These are phyloP conservation scores for Entophlyctis luteolus DNA, from an alignment of 192 early-diverging fungal species.

Conservation along the genomic window DNA sequence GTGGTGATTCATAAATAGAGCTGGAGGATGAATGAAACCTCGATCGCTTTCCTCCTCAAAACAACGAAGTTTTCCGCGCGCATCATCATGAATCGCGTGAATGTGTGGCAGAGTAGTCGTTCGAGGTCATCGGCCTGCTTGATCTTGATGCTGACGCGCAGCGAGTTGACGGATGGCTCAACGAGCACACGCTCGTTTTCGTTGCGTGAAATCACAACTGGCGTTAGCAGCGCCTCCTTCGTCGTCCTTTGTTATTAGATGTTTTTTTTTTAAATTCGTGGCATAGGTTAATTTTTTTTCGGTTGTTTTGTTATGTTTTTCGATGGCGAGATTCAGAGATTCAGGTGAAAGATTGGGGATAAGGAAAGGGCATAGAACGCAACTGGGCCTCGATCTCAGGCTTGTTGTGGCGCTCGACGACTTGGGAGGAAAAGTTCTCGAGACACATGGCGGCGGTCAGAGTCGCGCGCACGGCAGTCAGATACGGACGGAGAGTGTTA, in stretches of 20 bases:
- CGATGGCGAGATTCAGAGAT: no score
- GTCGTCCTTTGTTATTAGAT: constrained; percentile 43
- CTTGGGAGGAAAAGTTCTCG: constrained; percentile 96
- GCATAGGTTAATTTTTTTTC: no score
- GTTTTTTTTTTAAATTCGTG: not conserved
- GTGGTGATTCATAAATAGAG: not conserved
- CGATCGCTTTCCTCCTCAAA: constrained; percentile 82
- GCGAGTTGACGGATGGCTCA: constrained; percentile 87
- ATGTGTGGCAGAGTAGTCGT: constrained; percentile 88
- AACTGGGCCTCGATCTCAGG: constrained; percentile 92
- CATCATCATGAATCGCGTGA: constrained; percentile 96
- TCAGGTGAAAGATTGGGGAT: not conserved
- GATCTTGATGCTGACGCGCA: constrained; percentile 91
- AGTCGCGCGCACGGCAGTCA: constrained; percentile 88
- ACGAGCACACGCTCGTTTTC: constrained; percentile 91
- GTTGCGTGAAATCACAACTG: constrained; percentile 81
- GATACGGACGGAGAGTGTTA: constrained; percentile 94
- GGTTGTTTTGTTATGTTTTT: no score
- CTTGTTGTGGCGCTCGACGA: constrained; percentile 96
- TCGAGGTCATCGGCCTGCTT: constrained; percentile 99
- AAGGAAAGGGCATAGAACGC: not conserved
- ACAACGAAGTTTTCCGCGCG: constrained; percentile 95
- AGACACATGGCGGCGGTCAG: constrained; percentile 92
- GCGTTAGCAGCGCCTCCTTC: constrained; percentile 81
- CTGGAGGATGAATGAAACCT: constrained; percentile 45